These are phyloP conservation scores for Phytopythium montanum DNA, from an alignment of 352 stramenopile species.

Conservation along the genomic window DNA sequence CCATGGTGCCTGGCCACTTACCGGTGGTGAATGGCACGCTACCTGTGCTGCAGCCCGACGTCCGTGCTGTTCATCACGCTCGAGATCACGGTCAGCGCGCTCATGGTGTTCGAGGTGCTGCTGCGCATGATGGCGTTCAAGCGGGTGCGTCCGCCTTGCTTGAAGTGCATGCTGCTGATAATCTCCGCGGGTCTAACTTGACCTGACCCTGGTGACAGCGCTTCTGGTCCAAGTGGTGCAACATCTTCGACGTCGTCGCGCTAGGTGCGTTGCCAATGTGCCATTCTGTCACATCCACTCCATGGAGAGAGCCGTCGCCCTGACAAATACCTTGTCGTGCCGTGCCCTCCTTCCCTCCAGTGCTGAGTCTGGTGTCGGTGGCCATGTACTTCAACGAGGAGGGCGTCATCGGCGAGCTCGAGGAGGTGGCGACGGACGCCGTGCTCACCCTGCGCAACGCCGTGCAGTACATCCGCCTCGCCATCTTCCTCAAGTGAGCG, in stretches of 20 bases:
- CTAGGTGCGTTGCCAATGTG: conserved; percentile 30
- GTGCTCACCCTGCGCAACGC: conserved; percentile 75
- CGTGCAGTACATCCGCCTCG: conserved; percentile 76
- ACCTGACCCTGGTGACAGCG: conserved; percentile 23
- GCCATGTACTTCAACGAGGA: conserved; percentile 86
- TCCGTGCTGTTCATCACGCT: conserved; percentile 79
- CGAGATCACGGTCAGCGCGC: conserved; percentile 68
- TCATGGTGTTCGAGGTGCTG: conserved; percentile 77
- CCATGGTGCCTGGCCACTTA: neutral
- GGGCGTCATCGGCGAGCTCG: conserved; percentile 72
- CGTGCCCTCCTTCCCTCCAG: conserved; percentile 17
- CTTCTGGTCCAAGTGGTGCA: conserved; percentile 85
- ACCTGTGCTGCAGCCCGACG: conserved; percentile 30
- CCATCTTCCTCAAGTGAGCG: conserved; percentile 77
- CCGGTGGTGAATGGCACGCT: neutral
- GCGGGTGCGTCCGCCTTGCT: conserved; percentile 19
- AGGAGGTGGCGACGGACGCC: conserved; percentile 76
- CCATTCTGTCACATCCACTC: no score
- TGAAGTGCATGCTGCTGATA: neutral
- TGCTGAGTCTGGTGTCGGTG: conserved; percentile 76
- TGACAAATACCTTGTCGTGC: conserved; percentile 28
- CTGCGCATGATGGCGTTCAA: conserved; percentile 82
- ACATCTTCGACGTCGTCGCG: conserved; percentile 81
- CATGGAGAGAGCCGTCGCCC: neutral
- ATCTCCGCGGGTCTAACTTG: neutral